Percentiles rank a stretch among this genome's conserved stretches.
Conservation (phyloP, 495 filamentous ascomycete species). For the Hypomontagnella submonticulosa region DNA sequence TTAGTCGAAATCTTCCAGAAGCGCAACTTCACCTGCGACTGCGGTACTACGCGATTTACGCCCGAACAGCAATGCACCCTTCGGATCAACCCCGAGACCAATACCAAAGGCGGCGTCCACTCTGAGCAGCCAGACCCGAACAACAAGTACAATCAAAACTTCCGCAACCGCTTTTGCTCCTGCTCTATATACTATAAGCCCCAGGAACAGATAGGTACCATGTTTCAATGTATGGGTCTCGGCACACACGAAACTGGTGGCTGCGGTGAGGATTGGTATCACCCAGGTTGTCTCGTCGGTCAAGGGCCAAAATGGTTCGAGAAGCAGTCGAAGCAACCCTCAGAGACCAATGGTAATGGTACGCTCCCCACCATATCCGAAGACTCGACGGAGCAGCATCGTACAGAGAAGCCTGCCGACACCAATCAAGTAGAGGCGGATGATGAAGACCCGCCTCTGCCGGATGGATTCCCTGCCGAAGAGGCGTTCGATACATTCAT, state of each 20-base stretch:
- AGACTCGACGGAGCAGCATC: conserved; percentile 36
- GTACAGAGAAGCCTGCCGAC: conserved; percentile 34
- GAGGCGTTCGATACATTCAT: conserved; percentile 89
- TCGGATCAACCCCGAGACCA: conserved; percentile 77
- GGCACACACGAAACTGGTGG: conserved; percentile 82
- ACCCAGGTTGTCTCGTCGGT: conserved; percentile 92
- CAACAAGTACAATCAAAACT: conserved; percentile 96
- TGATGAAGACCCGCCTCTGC: conserved; percentile 66
- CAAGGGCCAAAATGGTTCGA: conserved; percentile 69
- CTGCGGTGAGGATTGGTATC: conserved; percentile 99
- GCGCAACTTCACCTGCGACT: conserved; percentile 95
- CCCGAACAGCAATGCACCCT: conserved; percentile 76
- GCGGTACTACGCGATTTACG: conserved; percentile 85
- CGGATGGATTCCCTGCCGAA: conserved; percentile 86
- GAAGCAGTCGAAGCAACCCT: conserved; percentile 57
- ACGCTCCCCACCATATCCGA: conserved; percentile 55
- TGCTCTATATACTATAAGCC: conserved; percentile 89
- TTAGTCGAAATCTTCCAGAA: conserved; percentile 97
- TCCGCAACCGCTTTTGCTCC: conserved; percentile 89
- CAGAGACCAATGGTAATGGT: conserved; percentile 29
- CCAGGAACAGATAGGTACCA: conserved; percentile 90
- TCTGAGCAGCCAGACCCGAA: conserved; percentile 74
- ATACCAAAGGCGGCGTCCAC: conserved; percentile 77
- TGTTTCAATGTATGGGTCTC: conserved; percentile 96
- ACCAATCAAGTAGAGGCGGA: conserved; percentile 43